A percentile compares a stretch with the other conserved stretches of the same genome.
Conservation (phyloP, 116 monocot genomes). For the Thalassia testudinum region DNA sequence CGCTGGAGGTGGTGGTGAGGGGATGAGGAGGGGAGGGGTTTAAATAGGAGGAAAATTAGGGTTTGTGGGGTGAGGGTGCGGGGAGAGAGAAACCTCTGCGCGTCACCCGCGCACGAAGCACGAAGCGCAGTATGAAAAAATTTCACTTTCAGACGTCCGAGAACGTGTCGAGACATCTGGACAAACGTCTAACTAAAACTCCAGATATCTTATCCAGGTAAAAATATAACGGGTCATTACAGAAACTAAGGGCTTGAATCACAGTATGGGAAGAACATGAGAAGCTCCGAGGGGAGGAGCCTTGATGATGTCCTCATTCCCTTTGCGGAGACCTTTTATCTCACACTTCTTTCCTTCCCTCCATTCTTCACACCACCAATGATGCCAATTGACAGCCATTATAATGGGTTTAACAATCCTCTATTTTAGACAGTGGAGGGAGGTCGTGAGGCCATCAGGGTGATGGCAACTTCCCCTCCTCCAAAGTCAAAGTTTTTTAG, state of each 20-base stretch:
- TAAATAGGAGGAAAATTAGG: too few species aligned
- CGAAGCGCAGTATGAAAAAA: too few species aligned
- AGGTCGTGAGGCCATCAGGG: not conserved
- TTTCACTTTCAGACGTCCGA: too few species aligned
- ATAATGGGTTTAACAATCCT: constrained; percentile 44
- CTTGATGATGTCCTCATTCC: constrained; percentile 30
- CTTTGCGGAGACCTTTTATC: constrained; percentile 30
- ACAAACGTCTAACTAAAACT: too few species aligned
- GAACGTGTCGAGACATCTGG: too few species aligned
- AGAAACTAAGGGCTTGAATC: constrained; percentile 44
- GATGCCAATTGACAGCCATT: constrained; percentile 19
- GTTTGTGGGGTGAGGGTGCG: too few species aligned
- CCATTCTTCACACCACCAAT: constrained; percentile 48
- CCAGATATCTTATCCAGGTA: too few species aligned
- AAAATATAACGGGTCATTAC: too few species aligned
- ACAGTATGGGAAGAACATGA: constrained; percentile 34
- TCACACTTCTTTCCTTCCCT: constrained; percentile 70
- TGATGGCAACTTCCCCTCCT: constrained; percentile 50
- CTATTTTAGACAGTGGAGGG: constrained; percentile 34
- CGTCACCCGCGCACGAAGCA: too few species aligned
- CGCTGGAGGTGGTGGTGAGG: too few species aligned
- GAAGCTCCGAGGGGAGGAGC: constrained; percentile 38
- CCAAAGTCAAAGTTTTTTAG: constrained; percentile 89
- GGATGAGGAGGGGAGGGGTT: too few species aligned
- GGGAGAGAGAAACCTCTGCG: too few species aligned